These are phyloP conservation scores for Elsinoe necatrix DNA, from an alignment of 2,329 filamentous ascomycete species.

Conservation along the genomic window DNA sequence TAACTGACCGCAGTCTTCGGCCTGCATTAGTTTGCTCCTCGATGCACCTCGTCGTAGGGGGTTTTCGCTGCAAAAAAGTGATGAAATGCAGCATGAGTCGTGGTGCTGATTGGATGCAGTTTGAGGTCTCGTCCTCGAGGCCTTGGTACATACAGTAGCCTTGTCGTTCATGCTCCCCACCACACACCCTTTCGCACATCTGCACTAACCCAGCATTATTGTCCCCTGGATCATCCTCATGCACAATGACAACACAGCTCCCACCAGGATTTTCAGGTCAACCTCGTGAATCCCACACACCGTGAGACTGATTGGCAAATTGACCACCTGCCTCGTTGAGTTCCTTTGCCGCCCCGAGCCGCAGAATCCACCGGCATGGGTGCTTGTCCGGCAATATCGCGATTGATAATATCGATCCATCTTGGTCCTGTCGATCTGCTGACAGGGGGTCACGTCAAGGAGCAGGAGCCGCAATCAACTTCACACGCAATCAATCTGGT, in stretches of 20 bases:
- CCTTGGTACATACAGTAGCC: too few species aligned
- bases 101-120: background rate
- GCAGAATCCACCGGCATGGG: slow-evolving; percentile 6
- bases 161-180: background rate
- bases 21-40: slow-evolving; percentile 9
- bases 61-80: background rate
- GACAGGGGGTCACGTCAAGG: background rate
- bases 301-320: background rate
- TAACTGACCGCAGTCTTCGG: background rate
- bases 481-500: background rate
- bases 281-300: slow-evolving; percentile 4
- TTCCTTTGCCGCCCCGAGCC: slow-evolving; percentile 9
- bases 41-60: background rate
- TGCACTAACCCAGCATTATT: background rate
- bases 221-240: slow-evolving; percentile 5
- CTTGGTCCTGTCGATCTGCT: background rate
- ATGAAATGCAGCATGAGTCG: slow-evolving; percentile 2
- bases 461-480: background rate
- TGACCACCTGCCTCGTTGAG: slow-evolving; percentile 1
- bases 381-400: background rate
- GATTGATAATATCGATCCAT: background rate
- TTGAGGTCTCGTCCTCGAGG: background rate
- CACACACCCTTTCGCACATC: background rate
- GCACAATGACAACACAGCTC: slow-evolving; percentile 3
- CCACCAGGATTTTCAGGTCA: background rate